A percentile compares a stretch with the other conserved stretches of the same genome.
phyloP scores from a whole-genome alignment of 1,139 yeast genomes.

The Torulaspora pretoriensis region DNA sequence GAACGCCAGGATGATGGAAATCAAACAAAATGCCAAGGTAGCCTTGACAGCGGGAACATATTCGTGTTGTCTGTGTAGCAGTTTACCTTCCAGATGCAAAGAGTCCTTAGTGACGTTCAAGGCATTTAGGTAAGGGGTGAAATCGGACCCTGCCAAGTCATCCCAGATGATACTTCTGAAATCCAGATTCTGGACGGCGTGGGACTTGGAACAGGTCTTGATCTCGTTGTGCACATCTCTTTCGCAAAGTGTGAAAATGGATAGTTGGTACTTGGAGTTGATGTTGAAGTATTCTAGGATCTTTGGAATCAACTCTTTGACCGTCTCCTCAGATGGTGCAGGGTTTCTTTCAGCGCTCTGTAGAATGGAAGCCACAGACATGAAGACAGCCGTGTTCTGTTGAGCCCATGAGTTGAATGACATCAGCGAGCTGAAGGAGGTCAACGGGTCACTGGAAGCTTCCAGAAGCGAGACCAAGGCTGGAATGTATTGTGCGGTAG shows the following conservation, averaged over 20 bases:
- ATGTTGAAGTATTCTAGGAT: conserved; percentile 28
- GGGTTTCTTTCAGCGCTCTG: conserved; percentile 17
- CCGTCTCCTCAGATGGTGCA: conserved; percentile 20
- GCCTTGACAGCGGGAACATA: conserved; percentile 34
- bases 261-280: conserved; percentile 30
- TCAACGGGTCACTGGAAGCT: conserved; percentile 29
- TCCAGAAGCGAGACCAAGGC: conserved; percentile 26
- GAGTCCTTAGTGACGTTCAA: conserved; percentile 29
- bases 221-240: conserved; percentile 22
- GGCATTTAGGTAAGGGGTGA: conserved; percentile 32
- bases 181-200: conserved; percentile 32
- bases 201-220: conserved; percentile 27
- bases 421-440: conserved; percentile 28
- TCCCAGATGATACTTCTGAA: conserved; percentile 29
- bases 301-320: conserved; percentile 26
- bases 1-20: conserved; percentile 29
- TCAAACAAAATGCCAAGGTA: conserved; percentile 28
- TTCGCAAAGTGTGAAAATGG: conserved; percentile 34
- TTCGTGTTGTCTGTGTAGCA: conserved; percentile 28
- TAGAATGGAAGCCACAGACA: conserved; percentile 27
- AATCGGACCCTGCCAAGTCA: conserved; percentile 30
- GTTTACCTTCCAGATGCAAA: conserved; percentile 31
- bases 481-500: conserved; percentile 22
- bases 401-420: conserved; percentile 30
- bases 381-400: conserved; percentile 24